Base-by-base conservation (phyloP, 1,139 yeast genomes). In the Meyerozyma smithsonii region DNA sequence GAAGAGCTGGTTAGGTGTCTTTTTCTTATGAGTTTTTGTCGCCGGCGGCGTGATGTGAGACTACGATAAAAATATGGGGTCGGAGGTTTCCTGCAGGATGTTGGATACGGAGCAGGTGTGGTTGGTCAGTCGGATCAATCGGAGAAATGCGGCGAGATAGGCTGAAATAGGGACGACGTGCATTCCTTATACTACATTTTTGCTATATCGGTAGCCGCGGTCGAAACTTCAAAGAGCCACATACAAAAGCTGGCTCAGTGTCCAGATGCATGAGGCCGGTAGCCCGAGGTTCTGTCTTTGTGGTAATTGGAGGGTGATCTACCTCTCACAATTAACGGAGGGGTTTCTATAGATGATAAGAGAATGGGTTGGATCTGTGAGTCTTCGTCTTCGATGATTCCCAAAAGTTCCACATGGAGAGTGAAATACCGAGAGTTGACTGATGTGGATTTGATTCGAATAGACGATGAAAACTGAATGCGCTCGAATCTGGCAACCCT, bases 401-500 rank as follows among this genome's bases (percentile, higher is more conserved):
- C 86, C 36, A 81, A 69, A 40, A 81, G 64, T 42, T 79, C 79
- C 18, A 80, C 81, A 44, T 68, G 65, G 39, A 81, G 59, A 18
- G 74, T 70, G 47, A 78, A 81, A 49, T 72, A 74, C 46, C 77
- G 69, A 23, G 66, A 62, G 39, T 62, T 69, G 30, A 66, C 63
- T 2, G 67, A 52, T 0, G 79, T 68, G 35, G 74, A 69, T 47
- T 77, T 76, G 45, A 76, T 67, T 48, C 81, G 70, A 33, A 77
- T 74, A 1, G 85, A 76, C 6, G 83, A 74, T 4, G 83, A 72
- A 52, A 81, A 81, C 53, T 81, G 89, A 39, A 81, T 76, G 51
- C 89, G 64, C 53, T 81, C 88, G 54, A 79, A 81, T 36, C 83
- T 62, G 1, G 86, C 86, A 10, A 79, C 85, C 46, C 72, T 73